These are phyloP conservation scores for Lecanicillium sp. DNA, from an alignment of 2,329 filamentous ascomycete species.

Conservation along the genomic window DNA sequence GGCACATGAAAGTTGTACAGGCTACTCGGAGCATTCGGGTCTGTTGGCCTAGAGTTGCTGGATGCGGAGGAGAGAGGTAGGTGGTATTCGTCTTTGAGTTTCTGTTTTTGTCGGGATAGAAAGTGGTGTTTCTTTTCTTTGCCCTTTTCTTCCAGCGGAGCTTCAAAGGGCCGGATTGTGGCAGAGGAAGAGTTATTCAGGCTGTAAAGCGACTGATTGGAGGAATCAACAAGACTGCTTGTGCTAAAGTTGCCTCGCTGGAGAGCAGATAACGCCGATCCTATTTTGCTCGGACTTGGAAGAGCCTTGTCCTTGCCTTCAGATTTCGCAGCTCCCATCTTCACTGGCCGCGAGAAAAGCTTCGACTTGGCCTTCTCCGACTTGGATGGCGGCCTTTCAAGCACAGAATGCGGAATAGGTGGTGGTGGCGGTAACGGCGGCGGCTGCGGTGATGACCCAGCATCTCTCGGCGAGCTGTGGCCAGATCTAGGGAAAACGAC, in stretches of 20 bases:
- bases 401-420: conserved; percentile 17
- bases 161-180: conserved; percentile 61
- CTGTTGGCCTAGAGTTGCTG: conserved; percentile 68
- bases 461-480: conserved; percentile 39
- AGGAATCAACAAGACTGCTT: conserved; percentile 58
- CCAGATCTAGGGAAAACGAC: conserved; percentile 62
- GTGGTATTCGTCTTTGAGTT: conserved; percentile 66
- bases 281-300: conserved; percentile 65
- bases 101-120: conserved; percentile 69
- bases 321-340: conserved; percentile 58
- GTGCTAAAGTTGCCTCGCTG: conserved; percentile 63
- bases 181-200: conserved; percentile 69
- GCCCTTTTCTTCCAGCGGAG: conserved; percentile 38
- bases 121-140: conserved; percentile 72
- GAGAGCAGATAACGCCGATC: conserved; percentile 55
- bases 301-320: conserved; percentile 58
- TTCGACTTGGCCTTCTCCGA: conserved; percentile 72
- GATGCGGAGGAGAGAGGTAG: conserved; percentile 66
- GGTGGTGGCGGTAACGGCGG: conserved; percentile 29
- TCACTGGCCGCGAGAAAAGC: conserved; percentile 70
- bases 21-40: conserved; percentile 66
- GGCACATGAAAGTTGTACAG: conserved; percentile 73
- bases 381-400: conserved; percentile 48
- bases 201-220: conserved; percentile 57
- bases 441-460: conserved; percentile 23